phyloP scores from a whole-genome alignment of 2,329 filamentous ascomycete genomes.

The Leptographium lundbergii region DNA sequence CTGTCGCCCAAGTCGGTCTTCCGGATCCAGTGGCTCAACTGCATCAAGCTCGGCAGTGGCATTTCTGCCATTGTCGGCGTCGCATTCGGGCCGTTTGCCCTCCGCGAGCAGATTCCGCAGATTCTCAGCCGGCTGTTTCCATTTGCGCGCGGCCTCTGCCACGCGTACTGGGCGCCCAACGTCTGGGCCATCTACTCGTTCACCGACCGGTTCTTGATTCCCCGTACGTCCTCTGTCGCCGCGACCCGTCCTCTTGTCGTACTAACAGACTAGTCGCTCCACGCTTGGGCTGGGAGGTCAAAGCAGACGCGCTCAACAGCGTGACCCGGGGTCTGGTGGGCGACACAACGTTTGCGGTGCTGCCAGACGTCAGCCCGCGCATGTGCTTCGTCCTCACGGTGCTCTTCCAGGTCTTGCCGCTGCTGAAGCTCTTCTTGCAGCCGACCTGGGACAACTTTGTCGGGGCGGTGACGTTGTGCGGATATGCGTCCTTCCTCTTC shows the following conservation, averaged over 20 bases:
- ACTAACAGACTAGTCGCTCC: slow-evolving; percentile 57
- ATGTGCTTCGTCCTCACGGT: slow-evolving; percentile 75
- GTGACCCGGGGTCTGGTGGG: slow-evolving; percentile 89
- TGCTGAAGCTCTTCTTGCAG: slow-evolving; percentile 68
- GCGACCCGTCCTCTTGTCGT: neutral
- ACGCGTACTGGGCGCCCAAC: slow-evolving; percentile 98
- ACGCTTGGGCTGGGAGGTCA: slow-evolving; percentile 60
- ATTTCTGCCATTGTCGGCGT: slow-evolving; percentile 58
- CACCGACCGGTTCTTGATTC: slow-evolving; percentile 69
- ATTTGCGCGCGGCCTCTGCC: slow-evolving; percentile 84
- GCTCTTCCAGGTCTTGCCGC: slow-evolving; percentile 64
- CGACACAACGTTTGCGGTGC: slow-evolving; percentile 84
- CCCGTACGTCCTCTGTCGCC: slow-evolving; percentile 37
- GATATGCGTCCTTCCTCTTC: slow-evolving; percentile 92
- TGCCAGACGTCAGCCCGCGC: slow-evolving; percentile 72
- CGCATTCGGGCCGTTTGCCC: slow-evolving; percentile 83
- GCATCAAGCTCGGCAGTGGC: slow-evolving; percentile 66
- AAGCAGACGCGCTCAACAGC: slow-evolving; percentile 65
- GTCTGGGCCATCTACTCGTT: slow-evolving; percentile 97
- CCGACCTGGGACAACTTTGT: slow-evolving; percentile 86
- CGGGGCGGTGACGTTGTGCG: slow-evolving; percentile 80
- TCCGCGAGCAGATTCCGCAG: slow-evolving; percentile 73
- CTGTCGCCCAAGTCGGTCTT: slow-evolving; percentile 67
- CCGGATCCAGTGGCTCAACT: slow-evolving; percentile 64
- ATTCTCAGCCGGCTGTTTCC: slow-evolving; percentile 78